Evolutionary conservation across 768 basidiomycete species (phyloP).

Genomic region (Rubroboletus satanas): DNA sequence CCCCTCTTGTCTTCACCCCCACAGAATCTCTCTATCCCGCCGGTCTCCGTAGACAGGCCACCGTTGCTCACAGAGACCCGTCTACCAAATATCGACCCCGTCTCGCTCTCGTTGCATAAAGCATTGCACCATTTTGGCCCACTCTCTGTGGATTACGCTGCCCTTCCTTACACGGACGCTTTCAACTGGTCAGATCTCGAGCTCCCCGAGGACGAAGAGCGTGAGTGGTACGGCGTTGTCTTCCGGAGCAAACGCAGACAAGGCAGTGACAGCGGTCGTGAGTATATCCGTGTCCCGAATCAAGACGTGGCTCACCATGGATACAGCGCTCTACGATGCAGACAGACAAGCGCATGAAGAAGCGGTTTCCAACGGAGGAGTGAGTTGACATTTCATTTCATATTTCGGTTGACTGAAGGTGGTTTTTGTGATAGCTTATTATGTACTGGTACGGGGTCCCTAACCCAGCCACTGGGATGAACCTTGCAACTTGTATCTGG

Average conservation of each 20-base stretch:
- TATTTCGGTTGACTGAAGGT: slow-evolving; percentile 2
- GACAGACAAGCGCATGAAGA: slow-evolving; percentile 90
- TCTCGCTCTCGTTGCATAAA: slow-evolving; percentile 79
- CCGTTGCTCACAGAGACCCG: slow-evolving; percentile 66
- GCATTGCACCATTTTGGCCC: slow-evolving; percentile 78
- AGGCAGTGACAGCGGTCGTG: slow-evolving; percentile 67
- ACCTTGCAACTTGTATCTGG: slow-evolving; percentile 97
- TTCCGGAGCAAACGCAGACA: slow-evolving; percentile 77
- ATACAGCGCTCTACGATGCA: slow-evolving; percentile 77
- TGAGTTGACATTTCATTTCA: slow-evolving; percentile 35
- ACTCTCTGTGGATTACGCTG: slow-evolving; percentile 55
- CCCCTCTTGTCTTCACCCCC: slow-evolving; percentile 80
- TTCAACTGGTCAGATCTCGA: slow-evolving; percentile 85
- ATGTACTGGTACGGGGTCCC: slow-evolving; percentile 96
- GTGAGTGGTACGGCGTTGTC: slow-evolving; percentile 91
- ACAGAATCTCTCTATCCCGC: slow-evolving; percentile 30
- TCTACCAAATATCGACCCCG: slow-evolving; percentile 82
- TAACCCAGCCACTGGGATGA: slow-evolving; percentile 67
- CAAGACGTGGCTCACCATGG: slow-evolving; percentile 1
- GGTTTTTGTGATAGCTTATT: slow-evolving; percentile 49
- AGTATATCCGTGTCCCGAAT: slow-evolving; percentile 15
- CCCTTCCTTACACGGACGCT: slow-evolving; percentile 59
- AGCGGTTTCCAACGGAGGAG: slow-evolving; percentile 82
- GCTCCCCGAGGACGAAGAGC: slow-evolving; percentile 65
- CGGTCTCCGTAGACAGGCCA: slow-evolving; percentile 30